These are phyloP conservation scores for Hanseniaspora guilliermondii DNA, from an alignment of 805 yeast species.

Conservation along the genomic window DNA sequence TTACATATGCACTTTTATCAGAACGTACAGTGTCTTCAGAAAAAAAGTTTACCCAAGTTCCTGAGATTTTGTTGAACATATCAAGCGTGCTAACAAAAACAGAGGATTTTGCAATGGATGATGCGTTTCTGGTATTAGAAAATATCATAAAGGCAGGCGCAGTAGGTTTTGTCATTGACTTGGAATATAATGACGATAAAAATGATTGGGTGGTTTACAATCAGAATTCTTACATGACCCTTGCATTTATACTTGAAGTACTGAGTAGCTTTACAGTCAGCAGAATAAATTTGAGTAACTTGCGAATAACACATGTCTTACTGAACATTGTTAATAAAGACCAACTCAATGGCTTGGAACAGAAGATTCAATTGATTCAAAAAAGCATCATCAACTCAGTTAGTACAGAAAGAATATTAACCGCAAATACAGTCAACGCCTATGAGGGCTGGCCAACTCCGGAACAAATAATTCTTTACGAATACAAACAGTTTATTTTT, in stretches of 20 bases:
- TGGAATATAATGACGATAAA: not conserved
- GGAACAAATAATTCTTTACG: not conserved
- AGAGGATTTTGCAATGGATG: no score
- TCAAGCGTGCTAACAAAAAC: not conserved
- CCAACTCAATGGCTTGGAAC: not conserved
- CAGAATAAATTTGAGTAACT: not conserved
- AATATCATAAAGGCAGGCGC: constrained; percentile 2
- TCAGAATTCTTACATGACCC: not conserved
- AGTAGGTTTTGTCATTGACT: constrained; percentile 1
- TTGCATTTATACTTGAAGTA: not conserved
- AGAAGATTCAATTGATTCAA: not conserved
- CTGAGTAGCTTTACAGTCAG: not conserved
- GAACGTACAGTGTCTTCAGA: not conserved
- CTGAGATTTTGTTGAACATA: not conserved
- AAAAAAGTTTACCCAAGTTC: not conserved
- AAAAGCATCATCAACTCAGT: not conserved
- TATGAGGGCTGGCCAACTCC: constrained; percentile 4
- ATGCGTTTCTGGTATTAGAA: not conserved
- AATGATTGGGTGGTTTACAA: not conserved
- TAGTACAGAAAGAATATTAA: not conserved
- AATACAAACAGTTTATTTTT: not conserved
- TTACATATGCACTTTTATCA: constrained; percentile 6
- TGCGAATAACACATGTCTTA: not conserved
- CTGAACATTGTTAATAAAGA: constrained; percentile 2
- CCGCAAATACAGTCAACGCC: not conserved